Base-by-base conservation (phyloP, 2,329 filamentous ascomycete genomes). In the Aschersonia sp. region DNA sequence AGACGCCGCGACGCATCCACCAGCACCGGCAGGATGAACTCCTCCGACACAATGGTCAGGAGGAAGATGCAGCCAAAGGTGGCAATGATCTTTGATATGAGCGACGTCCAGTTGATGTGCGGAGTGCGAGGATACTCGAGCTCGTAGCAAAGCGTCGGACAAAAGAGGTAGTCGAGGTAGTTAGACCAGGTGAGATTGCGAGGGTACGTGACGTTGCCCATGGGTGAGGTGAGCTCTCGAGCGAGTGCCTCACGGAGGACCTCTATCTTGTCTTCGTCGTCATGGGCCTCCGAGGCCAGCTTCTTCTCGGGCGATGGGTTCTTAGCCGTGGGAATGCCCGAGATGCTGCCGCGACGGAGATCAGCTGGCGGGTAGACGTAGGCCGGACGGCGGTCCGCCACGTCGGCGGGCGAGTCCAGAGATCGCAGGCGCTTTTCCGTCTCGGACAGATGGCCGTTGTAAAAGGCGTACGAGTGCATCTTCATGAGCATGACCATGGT, bases 391-490 rank as follows among this genome's bases (percentile, higher is more conserved):
- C 79, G 78, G 45, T 81, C 82, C 5, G 53, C 54, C 11, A 55
- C 54, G 7, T 77, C 76, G 5, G 75, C 79, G 2, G 88, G 87
- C 48, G 77, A 67, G 63, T 98, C 92, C 35, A 98, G 80, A 41
- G 79, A 79, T 48, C 77, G 78, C 10, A 98, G 73, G 9, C 87
- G 82, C 59, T 83, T 81, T 62, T 94, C 79, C 0, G 87, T 94
- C 62, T 92, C 87, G 55, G 84, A 86, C 12, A 98, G 72, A 63
- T 98, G 92, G 9, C 92, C 92, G 58, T 95, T 97, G 70, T 98
- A 98, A 64, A 97, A 98, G 30, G 87, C 85, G 60, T 95, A 98
- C 5, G 89, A 95, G 64, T 98, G 92, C 80, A 97, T 92, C 72
- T 98, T 98, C 92, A 98, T 98, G 45, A 95, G 79, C 22, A 98